These are phyloP conservation scores for Cladosporium sp. DNA, from an alignment of 2,329 filamentous ascomycete species.

Conservation along the genomic window DNA sequence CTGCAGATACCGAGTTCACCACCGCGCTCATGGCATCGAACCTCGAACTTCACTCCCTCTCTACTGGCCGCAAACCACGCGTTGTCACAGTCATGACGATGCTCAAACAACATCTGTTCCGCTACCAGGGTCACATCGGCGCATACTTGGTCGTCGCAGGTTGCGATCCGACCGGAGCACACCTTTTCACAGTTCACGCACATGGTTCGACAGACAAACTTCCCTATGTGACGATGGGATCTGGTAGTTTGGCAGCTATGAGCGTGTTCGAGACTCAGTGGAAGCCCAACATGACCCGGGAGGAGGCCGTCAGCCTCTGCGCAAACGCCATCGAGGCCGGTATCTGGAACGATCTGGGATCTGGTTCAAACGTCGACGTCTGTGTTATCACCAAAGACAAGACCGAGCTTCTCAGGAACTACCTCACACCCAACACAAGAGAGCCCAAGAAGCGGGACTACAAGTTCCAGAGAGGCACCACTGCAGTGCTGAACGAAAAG, in stretches of 20 bases:
- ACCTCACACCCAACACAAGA: slow-evolving; percentile 87
- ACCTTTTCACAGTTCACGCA: slow-evolving; percentile 96
- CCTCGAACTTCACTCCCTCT: slow-evolving; percentile 94
- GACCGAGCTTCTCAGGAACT: slow-evolving; percentile 89
- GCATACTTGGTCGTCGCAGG: slow-evolving; percentile 97
- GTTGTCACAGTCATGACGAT: slow-evolving; percentile 99
- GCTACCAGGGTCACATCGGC: slow-evolving; percentile 95
- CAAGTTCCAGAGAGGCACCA: slow-evolving; percentile 85
- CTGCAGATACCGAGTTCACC: slow-evolving; percentile 98
- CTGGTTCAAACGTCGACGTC: slow-evolving; percentile 95
- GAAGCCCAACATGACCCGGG: slow-evolving; percentile 71
- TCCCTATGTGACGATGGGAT: slow-evolving; percentile 98
- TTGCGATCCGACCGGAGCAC: slow-evolving; percentile 89
- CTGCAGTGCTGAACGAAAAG: slow-evolving; percentile 92
- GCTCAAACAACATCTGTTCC: slow-evolving; percentile 98
- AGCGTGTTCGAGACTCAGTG: slow-evolving; percentile 95
- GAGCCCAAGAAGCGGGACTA: slow-evolving; percentile 91
- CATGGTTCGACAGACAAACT: slow-evolving; percentile 98
- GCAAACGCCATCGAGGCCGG: slow-evolving; percentile 87
- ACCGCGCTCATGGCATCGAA: slow-evolving; percentile 98
- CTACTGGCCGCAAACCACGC: slow-evolving; percentile 90
- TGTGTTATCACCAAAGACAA: slow-evolving; percentile 93
- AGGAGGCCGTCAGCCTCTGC: slow-evolving; percentile 78
- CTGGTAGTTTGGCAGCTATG: slow-evolving; percentile 93
- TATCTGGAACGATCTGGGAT: slow-evolving; percentile 98